Base-by-base conservation (phyloP, 345 rosid genomes). In the Leavenworthia alabamica region DNA sequence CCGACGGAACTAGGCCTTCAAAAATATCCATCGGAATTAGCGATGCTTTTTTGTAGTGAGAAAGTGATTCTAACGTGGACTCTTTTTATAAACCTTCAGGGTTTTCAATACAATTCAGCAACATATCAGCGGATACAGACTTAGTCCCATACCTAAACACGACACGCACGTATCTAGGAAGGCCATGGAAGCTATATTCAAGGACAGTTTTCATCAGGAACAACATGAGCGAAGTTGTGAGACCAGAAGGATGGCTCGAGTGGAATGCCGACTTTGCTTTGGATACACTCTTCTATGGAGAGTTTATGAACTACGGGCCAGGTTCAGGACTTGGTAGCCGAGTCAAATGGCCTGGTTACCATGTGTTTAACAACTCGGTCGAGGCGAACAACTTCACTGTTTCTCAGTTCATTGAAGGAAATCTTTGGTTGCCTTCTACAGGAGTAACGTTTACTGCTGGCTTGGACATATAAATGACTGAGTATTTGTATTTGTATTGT, bases 131-230 rank as follows among this genome's bases (percentile, higher is more conserved):
- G 4, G 96, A 89, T 36, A 60, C 73, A 47, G 94, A 82, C 26
- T 71, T 89, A 17, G 44, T 76, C 10, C 86, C 86, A 5, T 65
- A 16, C 14, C 51, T 77, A 41, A 78, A 72, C 76, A 65, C 83
- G 7, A 80, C 88, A 14, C 41, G 7, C 41, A 87, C 90, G 13
- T 93, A 83, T 77, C 83, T 93, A 7, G 99, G 97, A 8, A 71
- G 99, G 59, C 99, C 99, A 0, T 93, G 99, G 99, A 89, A 87
- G 70, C 62, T 61, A 3, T 89, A 67, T 46, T 89, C 99, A 4
- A 85, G 99, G 73, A 80, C 99, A 3, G 32, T 93, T 4, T 57
- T 93, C 68, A 80, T 93, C 80, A 82, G 86, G 58, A 81, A 94
- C 1, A 79, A 76, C 56, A 63, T 93, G 39, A 77, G 76, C 47